A percentile compares a stretch with the other conserved stretches of the same genome.
These are phyloP conservation scores for Saprolegnia diclina DNA, from an alignment of 352 stramenopile species.

Conservation along the genomic window DNA sequence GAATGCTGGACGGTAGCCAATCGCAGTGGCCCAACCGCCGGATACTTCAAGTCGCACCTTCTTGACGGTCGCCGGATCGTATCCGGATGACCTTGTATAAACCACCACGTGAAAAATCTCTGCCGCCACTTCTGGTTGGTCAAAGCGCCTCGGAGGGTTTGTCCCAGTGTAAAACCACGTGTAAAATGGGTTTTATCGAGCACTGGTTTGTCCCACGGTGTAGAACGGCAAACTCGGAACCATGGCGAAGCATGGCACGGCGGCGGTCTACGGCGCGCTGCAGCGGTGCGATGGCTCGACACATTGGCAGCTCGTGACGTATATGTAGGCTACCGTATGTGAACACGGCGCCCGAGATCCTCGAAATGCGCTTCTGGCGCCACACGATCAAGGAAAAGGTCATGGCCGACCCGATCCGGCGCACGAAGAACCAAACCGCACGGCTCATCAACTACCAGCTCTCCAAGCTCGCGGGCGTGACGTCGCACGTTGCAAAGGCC, in stretches of 20 bases:
- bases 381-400: slow-evolving; percentile 60
- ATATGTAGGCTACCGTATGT: slow-evolving; percentile 23
- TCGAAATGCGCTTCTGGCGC: slow-evolving; percentile 84
- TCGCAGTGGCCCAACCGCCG: too few relatives aligned
- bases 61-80: not conserved
- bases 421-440: slow-evolving; percentile 74
- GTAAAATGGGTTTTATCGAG: not conserved
- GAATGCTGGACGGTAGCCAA: too few relatives aligned
- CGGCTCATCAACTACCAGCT: slow-evolving; percentile 78
- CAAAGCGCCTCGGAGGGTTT: too few relatives aligned
- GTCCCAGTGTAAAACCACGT: not conserved
- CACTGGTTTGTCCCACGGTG: not conserved
- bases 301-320: not conserved
- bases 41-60: not conserved
- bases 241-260: not conserved
- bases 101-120: not conserved
- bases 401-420: slow-evolving; percentile 73
- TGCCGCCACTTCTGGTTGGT: too few relatives aligned
- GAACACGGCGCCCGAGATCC: slow-evolving; percentile 34
- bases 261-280: not conserved
- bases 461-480: slow-evolving; percentile 62
- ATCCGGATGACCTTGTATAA: not conserved
- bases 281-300: slow-evolving; percentile 1
- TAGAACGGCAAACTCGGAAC: not conserved
- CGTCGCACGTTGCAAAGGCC: slow-evolving; percentile 57